Evolutionary conservation across 192 early-diverging fungal species (phyloP).

Genomic region (Radiomyces spectabilis): DNA sequence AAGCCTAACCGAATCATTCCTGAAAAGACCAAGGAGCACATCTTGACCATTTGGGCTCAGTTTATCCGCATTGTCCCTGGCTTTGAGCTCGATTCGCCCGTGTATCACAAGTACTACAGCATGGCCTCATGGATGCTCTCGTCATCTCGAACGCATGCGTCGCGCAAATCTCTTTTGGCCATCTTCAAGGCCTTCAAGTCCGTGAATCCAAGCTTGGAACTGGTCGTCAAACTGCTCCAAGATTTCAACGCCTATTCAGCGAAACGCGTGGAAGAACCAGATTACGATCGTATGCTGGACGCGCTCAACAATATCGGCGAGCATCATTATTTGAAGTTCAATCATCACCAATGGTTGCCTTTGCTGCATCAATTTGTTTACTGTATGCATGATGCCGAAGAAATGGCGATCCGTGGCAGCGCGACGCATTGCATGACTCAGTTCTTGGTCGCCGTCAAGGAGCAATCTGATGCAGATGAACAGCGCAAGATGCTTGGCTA

Average conservation of each 20-base stretch:
- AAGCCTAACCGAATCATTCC: slow-evolving; percentile 60
- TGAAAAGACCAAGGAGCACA: slow-evolving; percentile 77
- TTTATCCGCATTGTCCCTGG: slow-evolving; percentile 74
- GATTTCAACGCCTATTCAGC: slow-evolving; percentile 78
- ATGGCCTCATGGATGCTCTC: slow-evolving; percentile 67
- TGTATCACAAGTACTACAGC: slow-evolving; percentile 57
- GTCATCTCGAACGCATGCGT: slow-evolving; percentile 50
- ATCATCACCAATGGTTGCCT: slow-evolving; percentile 76
- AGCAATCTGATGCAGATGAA: slow-evolving; percentile 6
- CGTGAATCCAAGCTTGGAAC: slow-evolving; percentile 42
- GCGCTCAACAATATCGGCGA: slow-evolving; percentile 70
- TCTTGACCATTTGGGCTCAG: slow-evolving; percentile 70
- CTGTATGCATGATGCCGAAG: slow-evolving; percentile 74
- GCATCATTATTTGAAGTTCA: slow-evolving; percentile 56
- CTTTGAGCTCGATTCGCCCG: slow-evolving; percentile 18
- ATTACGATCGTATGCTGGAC: slow-evolving; percentile 76
- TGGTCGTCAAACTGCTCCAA: slow-evolving; percentile 47
- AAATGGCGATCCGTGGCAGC: slow-evolving; percentile 82
- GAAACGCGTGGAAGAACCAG: slow-evolving; percentile 74
- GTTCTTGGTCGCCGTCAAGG: slow-evolving; percentile 55
- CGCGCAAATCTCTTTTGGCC: slow-evolving; percentile 52
- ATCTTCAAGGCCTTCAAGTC: slow-evolving; percentile 60
- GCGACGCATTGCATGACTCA: slow-evolving; percentile 65
- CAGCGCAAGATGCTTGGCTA: slow-evolving; percentile 36
- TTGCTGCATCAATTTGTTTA: slow-evolving; percentile 83